Conservation (phyloP, 352 stramenopile species). For the Nothophytophthora sp. region DNA sequence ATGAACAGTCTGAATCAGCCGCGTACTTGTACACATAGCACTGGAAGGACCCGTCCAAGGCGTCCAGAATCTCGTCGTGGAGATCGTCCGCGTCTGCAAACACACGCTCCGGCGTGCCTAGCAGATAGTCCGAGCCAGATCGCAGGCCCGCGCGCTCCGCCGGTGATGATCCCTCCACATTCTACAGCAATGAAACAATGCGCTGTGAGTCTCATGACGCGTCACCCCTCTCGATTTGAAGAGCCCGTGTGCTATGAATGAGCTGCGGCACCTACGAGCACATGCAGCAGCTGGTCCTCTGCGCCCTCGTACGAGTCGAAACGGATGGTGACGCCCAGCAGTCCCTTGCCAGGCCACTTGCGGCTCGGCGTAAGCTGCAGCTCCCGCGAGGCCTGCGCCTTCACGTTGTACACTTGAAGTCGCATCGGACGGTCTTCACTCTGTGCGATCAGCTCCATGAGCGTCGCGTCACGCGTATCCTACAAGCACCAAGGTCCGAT, state of each 20-base stretch:
- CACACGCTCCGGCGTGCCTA: conserved; percentile 91
- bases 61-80: conserved; percentile 87
- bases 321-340: conserved; percentile 97
- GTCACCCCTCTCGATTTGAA: background rate
- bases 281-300: conserved; percentile 95
- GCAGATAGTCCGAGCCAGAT: conserved; percentile 92
- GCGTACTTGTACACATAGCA: conserved; percentile 97
- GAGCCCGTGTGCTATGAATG: too few species aligned
- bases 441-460: conserved; percentile 93
- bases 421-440: conserved; percentile 77
- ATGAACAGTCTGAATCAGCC: background rate
- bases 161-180: conserved; percentile 90
- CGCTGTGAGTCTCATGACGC: background rate
- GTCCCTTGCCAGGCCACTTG: conserved; percentile 93
- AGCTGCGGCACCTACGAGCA: conserved; percentile 75
- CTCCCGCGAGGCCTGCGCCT: conserved; percentile 71
- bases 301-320: conserved; percentile 97
- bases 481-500: too few species aligned
- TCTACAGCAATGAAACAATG: conserved; percentile 22
- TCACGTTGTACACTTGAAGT: conserved; percentile 81
- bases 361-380: conserved; percentile 91
- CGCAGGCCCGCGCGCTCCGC: conserved; percentile 89
- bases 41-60: conserved; percentile 94
- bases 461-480: conserved; percentile 85
- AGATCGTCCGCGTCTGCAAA: conserved; percentile 90